These are phyloP conservation scores for Fusarium clavum DNA, from an alignment of 2,329 filamentous ascomycete genomes.

Conservation along the genomic window DNA sequence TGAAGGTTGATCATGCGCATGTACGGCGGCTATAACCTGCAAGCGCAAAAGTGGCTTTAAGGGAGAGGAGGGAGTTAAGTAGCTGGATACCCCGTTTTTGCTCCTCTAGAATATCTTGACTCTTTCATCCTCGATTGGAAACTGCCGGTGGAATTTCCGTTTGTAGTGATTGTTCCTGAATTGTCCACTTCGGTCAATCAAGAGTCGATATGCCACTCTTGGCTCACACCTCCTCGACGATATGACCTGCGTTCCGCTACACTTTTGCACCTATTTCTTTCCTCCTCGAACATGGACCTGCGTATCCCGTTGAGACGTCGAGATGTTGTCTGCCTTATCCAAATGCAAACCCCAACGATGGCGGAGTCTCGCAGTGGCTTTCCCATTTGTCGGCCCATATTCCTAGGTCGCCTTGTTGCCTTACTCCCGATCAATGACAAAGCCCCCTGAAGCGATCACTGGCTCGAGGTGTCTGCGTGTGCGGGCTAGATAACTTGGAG, in stretches of 20 bases:
- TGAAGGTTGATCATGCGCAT: background rate
- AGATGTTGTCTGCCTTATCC: conserved; percentile 1
- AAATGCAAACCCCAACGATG: background rate
- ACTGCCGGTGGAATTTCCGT: background rate
- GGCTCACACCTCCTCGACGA: background rate
- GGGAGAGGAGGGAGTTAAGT: background rate
- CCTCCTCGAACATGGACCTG: background rate
- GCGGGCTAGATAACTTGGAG: background rate
- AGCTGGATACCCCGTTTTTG: background rate
- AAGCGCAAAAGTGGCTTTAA: background rate
- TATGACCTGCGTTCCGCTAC: background rate
- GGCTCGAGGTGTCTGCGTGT: background rate
- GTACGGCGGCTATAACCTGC: background rate
- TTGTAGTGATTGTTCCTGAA: background rate
- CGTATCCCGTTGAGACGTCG: background rate
- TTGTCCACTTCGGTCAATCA: background rate
- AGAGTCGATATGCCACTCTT: background rate
- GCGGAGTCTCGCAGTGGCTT: background rate
- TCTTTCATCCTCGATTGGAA: background rate
- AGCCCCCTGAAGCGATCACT: background rate
- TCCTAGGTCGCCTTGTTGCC: background rate
- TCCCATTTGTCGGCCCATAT: background rate
- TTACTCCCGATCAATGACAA: background rate
- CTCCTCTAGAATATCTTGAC: background rate
- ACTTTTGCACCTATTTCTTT: background rate